phyloP scores from a whole-genome alignment of 1,284 basidiomycete genomes.

The Puccinia horiana region DNA sequence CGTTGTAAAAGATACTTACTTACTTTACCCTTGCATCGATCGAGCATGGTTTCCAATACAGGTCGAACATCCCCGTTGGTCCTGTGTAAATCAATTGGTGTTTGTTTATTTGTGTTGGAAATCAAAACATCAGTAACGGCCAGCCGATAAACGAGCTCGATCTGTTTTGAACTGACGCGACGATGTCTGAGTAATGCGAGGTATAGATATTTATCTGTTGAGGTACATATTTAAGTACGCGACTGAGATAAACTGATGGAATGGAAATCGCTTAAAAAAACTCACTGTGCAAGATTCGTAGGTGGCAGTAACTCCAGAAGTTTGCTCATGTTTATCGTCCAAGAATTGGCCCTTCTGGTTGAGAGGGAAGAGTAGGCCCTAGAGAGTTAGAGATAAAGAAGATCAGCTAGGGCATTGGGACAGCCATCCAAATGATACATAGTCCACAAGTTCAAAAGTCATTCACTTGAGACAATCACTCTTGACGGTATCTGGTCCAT shows the following conservation, averaged over 20 bases:
- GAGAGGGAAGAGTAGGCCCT: conserved; percentile 8
- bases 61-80: background rate
- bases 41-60: background rate
- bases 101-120: background rate
- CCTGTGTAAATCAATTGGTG: background rate
- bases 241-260: background rate
- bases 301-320: background rate
- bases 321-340: background rate
- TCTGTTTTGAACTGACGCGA: background rate
- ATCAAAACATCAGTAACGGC: background rate
- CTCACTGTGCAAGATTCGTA: background rate
- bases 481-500: background rate
- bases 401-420: background rate
- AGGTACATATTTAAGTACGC: background rate
- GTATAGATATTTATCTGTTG: background rate
- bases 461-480: conserved; percentile 3
- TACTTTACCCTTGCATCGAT: background rate
- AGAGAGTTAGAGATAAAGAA: background rate
- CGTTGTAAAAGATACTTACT: background rate
- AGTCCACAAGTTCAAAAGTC: too few species aligned
- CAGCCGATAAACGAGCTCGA: background rate
- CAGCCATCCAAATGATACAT: background rate
- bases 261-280: background rate
- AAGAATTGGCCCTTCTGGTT: background rate
- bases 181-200: background rate